Base-by-base conservation (phyloP, 257 asterid species). In the Gynochthodes officinalis region DNA sequence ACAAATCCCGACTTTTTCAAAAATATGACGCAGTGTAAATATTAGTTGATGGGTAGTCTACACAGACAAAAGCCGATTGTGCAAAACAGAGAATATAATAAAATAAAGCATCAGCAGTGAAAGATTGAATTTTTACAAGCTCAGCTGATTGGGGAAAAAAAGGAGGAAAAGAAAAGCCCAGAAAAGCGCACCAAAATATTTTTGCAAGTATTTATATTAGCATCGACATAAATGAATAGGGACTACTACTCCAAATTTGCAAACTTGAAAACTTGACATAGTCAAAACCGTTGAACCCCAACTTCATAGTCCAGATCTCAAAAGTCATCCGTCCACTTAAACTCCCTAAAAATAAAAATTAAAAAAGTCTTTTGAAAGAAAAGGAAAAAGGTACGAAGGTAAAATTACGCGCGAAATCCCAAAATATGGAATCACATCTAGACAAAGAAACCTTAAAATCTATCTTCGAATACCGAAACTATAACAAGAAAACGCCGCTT, bases 391-490 rank as follows among this genome's bases (percentile, higher is more conserved):
- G 54, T n/a, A n/a, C n/a, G 40, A 62, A 62, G 57, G 53, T 50
- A 75, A 64, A 72, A 70, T 82, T 87, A 64, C 88, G 88, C 96
- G 90, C 90, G 87, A 87, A 90, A 82, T 73, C 84, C 84, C 80
- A 76, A 72, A 68, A 58, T 76, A 62, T 77, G 73, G 72, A 79
- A 79, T 70, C 80, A 64, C 72, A 67, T 63, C 77, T 52, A 73
- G 60, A 57, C 48, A 68, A 35, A 65, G 64, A 64, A 78, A 67
- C 81, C 67, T 32, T 60, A 55, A 60, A 73, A 76, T 64, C 73
- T 67, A 76, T 64, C 73, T 67, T 49, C 58, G 50, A 55, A 48
- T 10, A 73, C 21, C 40, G 40, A 60, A 60, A 50, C 62, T 52
- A 19, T 43, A 44, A 61, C 43, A 58, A 46, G 23, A 33, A 55